Percentiles rank a stretch among this genome's conserved stretches.
Conservation (phyloP, 139 green algal genomes). For the Chlorella ohadii region DNA sequence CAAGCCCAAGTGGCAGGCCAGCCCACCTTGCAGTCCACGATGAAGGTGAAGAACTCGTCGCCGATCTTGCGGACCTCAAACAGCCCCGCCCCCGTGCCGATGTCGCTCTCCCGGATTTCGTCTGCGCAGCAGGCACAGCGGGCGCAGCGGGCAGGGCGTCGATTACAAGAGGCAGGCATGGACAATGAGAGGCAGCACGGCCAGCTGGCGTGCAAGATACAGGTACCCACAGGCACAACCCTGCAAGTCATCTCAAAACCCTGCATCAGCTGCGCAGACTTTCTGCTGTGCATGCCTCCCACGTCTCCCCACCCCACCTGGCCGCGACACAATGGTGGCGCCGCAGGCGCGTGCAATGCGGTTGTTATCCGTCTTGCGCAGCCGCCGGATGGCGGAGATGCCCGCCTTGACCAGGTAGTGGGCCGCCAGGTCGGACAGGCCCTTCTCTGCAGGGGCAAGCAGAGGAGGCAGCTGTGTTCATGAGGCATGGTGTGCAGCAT, state of each 20-base stretch:
- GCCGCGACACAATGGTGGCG: conserved; percentile 90
- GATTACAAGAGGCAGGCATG: too few relatives aligned
- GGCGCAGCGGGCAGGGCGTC: not conserved
- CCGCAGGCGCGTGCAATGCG: conserved; percentile 92
- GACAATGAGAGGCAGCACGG: too few relatives aligned
- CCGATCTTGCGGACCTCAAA: conserved; percentile 99
- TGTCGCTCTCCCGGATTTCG: conserved; percentile 92
- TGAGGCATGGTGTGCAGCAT: too few relatives aligned
- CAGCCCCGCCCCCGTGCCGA: conserved; percentile 92
- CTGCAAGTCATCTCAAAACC: too few relatives aligned
- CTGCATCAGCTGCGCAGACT: not conserved
- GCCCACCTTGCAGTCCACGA: conserved; percentile 93
- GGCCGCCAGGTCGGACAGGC: conserved; percentile 92
- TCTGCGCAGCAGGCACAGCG: conserved; percentile 58
- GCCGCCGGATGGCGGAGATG: conserved; percentile 94
- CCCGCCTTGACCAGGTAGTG: conserved; percentile 93
- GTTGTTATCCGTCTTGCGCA: conserved; percentile 99
- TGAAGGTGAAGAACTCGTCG: conserved; percentile 98
- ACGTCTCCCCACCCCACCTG: not conserved
- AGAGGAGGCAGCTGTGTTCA: too few relatives aligned
- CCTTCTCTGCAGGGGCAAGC: conserved; percentile 83
- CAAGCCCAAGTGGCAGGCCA: too few relatives aligned
- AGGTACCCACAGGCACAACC: too few relatives aligned
- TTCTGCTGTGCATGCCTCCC: too few relatives aligned
- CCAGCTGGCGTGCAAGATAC: too few relatives aligned